Percentiles rank a stretch among this genome's conserved stretches.
These are phyloP conservation scores for Tricladium varicosporioides DNA, from an alignment of 2,329 filamentous ascomycete species.

Conservation along the genomic window DNA sequence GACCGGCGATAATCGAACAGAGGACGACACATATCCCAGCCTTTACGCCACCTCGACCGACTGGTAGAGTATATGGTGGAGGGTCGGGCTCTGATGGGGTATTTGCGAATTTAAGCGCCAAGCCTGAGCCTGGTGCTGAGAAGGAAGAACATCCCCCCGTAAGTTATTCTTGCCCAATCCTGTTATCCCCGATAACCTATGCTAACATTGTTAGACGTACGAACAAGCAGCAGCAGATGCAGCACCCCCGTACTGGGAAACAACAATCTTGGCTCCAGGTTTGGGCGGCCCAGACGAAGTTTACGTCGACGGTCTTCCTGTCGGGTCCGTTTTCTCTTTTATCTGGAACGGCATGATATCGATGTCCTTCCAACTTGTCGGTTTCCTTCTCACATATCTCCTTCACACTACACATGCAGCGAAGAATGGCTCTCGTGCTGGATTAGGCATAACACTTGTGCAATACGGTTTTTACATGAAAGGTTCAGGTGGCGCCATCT, in stretches of 20 bases:
- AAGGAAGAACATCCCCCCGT: slow-evolving; percentile 92
- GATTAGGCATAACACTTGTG: slow-evolving; percentile 90
- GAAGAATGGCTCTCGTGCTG: slow-evolving; percentile 94
- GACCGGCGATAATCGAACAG: slow-evolving; percentile 25
- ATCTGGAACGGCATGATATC: slow-evolving; percentile 95
- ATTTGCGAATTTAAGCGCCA: slow-evolving; percentile 91
- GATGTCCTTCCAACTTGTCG: slow-evolving; percentile 94
- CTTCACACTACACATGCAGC: slow-evolving; percentile 97
- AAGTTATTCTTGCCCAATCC: slow-evolving; percentile 42
- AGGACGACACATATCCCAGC: slow-evolving; percentile 28
- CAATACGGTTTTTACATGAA: slow-evolving; percentile 98
- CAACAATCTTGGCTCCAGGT: slow-evolving; percentile 91
- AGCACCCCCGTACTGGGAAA: slow-evolving; percentile 98
- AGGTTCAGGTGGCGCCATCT: slow-evolving; percentile 46
- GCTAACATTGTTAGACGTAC: slow-evolving; percentile 65
- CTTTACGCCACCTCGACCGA: slow-evolving; percentile 25
- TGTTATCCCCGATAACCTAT: not conserved
- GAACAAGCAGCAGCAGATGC: slow-evolving; percentile 97
- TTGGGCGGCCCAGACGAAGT: slow-evolving; percentile 90
- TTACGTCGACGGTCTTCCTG: slow-evolving; percentile 93
- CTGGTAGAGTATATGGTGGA: slow-evolving; percentile 61
- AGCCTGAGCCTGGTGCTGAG: slow-evolving; percentile 76
- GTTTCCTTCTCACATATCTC: slow-evolving; percentile 96
- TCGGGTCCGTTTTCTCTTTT: slow-evolving; percentile 83
- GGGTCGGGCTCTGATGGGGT: slow-evolving; percentile 88